Conservation (phyloP, 1,284 basidiomycete species). For the Ganoderma boninense region DNA sequence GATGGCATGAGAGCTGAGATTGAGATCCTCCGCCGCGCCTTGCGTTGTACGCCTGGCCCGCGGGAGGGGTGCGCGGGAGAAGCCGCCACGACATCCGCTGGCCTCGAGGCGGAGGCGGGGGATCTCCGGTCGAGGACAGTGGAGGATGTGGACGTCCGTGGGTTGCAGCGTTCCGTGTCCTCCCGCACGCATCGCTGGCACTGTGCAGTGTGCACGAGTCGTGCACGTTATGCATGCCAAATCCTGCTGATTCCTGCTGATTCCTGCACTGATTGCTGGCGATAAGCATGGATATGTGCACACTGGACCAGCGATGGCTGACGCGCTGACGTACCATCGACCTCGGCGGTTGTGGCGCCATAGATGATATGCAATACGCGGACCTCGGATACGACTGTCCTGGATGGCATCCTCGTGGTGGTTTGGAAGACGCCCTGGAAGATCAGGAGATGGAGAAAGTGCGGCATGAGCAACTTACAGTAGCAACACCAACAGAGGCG, state of each 20-base stretch:
- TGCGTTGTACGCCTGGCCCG: constrained; percentile 8
- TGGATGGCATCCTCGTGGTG: neutral
- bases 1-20: neutral
- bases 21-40: constrained; percentile 1
- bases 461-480: neutral
- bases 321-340: neutral
- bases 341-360: neutral
- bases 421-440: neutral
- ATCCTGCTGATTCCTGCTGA: too few relatives aligned
- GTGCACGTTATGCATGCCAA: neutral
- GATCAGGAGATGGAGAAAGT: neutral
- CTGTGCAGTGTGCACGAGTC: too few relatives aligned
- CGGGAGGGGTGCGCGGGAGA: constrained; percentile 16
- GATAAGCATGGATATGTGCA: neutral
- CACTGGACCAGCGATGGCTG: neutral
- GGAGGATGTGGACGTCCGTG: neutral
- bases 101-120: constrained; percentile 8
- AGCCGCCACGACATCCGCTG: constrained; percentile 13
- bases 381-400: neutral
- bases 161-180: neutral
- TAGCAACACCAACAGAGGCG: neutral
- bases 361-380: neutral
- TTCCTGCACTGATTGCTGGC: neutral
- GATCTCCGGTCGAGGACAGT: neutral
- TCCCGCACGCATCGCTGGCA: neutral